These are phyloP conservation scores for Eutrema salsugineum DNA, from an alignment of 441 rosid genomes.

Conservation along the genomic window DNA sequence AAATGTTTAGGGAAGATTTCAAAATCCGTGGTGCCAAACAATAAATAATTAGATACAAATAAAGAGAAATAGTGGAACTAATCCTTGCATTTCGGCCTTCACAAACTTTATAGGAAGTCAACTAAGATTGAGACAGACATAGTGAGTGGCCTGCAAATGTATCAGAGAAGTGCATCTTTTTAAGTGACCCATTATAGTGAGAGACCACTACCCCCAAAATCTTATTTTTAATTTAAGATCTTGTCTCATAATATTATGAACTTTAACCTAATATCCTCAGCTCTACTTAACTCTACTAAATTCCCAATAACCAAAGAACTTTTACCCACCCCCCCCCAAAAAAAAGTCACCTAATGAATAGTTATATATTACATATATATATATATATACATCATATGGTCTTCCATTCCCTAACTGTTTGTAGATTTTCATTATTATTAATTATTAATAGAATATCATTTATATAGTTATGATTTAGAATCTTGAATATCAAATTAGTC, in stretches of 20 bases:
- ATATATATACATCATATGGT: neutral
- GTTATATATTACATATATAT: too few species aligned
- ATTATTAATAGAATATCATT: too few species aligned
- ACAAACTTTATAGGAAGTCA: conserved; percentile 34
- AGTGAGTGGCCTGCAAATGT: conserved; percentile 32
- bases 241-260: conserved; percentile 4
- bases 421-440: too few species aligned
- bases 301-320: neutral
- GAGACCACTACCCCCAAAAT: conserved; percentile 26
- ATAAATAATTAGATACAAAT: neutral
- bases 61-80: conserved; percentile 32
- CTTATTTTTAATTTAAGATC: conserved; percentile 1
- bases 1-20: conserved; percentile 9
- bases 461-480: too few species aligned
- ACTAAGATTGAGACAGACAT: conserved; percentile 32
- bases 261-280: conserved; percentile 10
- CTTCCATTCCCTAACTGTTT: neutral
- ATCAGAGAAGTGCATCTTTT: conserved; percentile 28
- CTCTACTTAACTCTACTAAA: neutral
- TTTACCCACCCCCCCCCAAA: too few species aligned
- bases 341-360: neutral
- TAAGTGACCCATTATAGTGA: conserved; percentile 34
- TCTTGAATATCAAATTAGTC: too few species aligned
- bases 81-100: conserved; percentile 27
- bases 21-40: conserved; percentile 19